Conservation (phyloP, 2,329 filamentous ascomycete species). For the Colletotrichum neosansevieriae region DNA sequence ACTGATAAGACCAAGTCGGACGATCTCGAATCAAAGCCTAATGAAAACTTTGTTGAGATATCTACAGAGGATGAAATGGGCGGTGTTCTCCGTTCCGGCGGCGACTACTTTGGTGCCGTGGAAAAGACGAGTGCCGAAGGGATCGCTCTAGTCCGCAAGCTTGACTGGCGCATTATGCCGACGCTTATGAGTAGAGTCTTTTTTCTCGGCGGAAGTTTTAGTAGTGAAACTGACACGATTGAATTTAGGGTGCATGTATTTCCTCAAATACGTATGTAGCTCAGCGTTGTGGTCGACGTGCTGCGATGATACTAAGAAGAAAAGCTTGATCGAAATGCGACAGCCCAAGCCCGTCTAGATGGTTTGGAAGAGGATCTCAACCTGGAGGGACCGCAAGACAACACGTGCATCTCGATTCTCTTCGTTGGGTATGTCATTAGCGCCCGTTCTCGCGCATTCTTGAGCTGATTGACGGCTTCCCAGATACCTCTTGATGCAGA, state of each 20-base stretch:
- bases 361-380: conserved; percentile 64
- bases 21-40: conserved; percentile 44
- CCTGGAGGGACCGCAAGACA: conserved; percentile 61
- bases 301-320: too few relatives aligned
- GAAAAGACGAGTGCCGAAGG: conserved; percentile 50
- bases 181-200: conserved; percentile 48
- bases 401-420: conserved; percentile 61
- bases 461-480: background rate
- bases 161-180: conserved; percentile 54
- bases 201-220: too few relatives aligned
- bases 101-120: conserved; percentile 51
- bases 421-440: conserved; percentile 58
- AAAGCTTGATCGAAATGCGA: conserved; percentile 64
- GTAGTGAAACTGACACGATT: too few relatives aligned
- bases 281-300: too few relatives aligned
- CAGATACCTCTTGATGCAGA: conserved; percentile 59
- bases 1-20: conserved; percentile 19
- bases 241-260: conserved; percentile 49
- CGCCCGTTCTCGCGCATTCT: background rate
- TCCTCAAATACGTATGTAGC: conserved; percentile 50
- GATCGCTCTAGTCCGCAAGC: conserved; percentile 52
- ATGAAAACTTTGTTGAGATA: conserved; percentile 44
- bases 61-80: conserved; percentile 43
- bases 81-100: conserved; percentile 42
- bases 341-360: conserved; percentile 67